Evolutionary conservation across 768 basidiomycete genomes (phyloP).

Genomic region (Dentipellis fragilis): DNA sequence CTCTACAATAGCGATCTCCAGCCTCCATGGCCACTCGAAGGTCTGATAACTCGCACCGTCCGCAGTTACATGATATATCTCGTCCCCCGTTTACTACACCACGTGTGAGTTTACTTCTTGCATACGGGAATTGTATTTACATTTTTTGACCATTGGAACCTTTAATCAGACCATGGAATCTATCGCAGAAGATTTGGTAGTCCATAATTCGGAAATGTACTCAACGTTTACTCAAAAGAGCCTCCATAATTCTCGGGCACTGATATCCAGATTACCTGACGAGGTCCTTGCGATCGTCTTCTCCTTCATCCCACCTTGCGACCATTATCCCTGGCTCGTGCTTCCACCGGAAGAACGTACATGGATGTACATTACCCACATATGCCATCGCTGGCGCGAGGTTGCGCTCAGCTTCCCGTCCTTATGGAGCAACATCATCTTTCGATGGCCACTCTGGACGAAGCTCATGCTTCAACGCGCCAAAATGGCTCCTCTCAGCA

Average conservation of each 20-base stretch:
- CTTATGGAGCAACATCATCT: slow-evolving; percentile 4
- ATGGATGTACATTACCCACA: slow-evolving; percentile 5
- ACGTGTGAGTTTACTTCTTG: too few species aligned
- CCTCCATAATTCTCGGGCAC: not conserved
- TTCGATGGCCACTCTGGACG: not conserved
- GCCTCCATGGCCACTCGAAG: too few species aligned
- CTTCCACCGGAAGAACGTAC: not conserved
- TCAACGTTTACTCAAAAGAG: not conserved
- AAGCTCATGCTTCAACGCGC: slow-evolving; percentile 2
- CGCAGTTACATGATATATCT: too few species aligned
- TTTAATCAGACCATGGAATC: too few species aligned
- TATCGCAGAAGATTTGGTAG: too few species aligned
- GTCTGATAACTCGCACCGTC: too few species aligned
- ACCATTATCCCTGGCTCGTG: not conserved
- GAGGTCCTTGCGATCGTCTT: not conserved
- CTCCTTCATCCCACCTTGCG: not conserved
- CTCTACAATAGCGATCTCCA: too few species aligned
- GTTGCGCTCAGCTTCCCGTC: slow-evolving; percentile 2
- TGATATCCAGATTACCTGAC: not conserved
- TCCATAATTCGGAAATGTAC: too few species aligned
- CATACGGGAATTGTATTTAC: too few species aligned
- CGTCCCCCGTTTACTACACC: too few species aligned
- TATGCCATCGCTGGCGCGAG: slow-evolving; percentile 9
- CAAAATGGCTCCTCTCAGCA: not conserved
- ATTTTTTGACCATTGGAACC: too few species aligned